Base-by-base conservation (phyloP, 2,329 filamentous ascomycete species). In the Trichoderma breve region DNA sequence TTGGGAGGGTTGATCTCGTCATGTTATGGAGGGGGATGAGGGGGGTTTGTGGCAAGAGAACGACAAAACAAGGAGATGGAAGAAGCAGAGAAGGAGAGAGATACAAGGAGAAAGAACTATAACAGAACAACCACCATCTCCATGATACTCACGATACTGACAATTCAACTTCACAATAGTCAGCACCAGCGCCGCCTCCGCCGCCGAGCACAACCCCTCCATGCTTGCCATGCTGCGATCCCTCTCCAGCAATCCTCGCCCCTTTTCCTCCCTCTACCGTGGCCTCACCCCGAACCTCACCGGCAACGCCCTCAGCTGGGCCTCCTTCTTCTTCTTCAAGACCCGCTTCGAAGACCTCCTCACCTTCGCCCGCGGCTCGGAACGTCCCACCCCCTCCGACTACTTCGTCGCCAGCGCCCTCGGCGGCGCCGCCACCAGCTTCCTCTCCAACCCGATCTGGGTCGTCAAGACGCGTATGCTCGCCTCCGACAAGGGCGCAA, bases 381-480 rank as follows among this genome's bases (percentile, higher is more conserved):
- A 71, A 15, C 73, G 72, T 47, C 77, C 79, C 53, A 75, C 86
- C 3, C 88, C 89, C 6, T 85, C 85, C 30, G 94, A 97, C 81
- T 97, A 95, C 83, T 95, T 98, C 80, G 77, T 92, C 61, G 90
- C 94, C 4, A 95, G 93, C 39, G 92, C 85, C n/a, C 78, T 86
- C 32, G 84, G 87, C 75, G 95, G 95, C 34, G 85, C 92, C 21
- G 81, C 93, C 53, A 97, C 94, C 2, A 92, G 95, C 57, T 83
- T 93, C 34, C 86, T 95, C 75, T 98, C 96, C 34, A 98, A 98
- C 80, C 96, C 96, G 3, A 91, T 99, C 77, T 99, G 96, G 96
- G 96, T 99, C 3, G 90, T 99, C 80, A 98, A 98, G 85, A 98
- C 95, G 9, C 92, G 96, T 74, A 98, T 99, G 94, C 86, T 98